These are phyloP conservation scores for Diaporthe destruens DNA, from an alignment of 2,329 filamentous ascomycete species.

Conservation along the genomic window DNA sequence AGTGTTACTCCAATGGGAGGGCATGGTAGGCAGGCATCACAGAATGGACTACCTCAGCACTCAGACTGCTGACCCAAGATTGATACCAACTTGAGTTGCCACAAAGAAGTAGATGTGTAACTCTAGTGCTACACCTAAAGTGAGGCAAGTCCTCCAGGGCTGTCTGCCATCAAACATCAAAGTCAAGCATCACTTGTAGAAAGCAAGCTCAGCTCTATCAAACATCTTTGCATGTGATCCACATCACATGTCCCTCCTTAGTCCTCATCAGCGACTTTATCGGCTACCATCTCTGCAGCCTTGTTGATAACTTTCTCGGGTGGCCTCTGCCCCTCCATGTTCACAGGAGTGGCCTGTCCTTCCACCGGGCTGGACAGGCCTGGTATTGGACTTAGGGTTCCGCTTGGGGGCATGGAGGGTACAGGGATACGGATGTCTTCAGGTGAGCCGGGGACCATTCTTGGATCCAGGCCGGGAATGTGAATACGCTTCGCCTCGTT, in stretches of 20 bases:
- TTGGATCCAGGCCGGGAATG: slow-evolving; percentile 76
- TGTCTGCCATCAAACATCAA: not conserved
- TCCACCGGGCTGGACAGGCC: slow-evolving; percentile 63
- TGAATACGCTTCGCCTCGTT: slow-evolving; percentile 93
- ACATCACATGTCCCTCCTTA: slow-evolving; percentile 46
- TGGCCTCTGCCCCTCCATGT: slow-evolving; percentile 48
- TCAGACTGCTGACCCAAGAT: not conserved
- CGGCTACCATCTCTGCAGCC: slow-evolving; percentile 63
- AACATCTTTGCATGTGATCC: not conserved
- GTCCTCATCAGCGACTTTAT: slow-evolving; percentile 67
- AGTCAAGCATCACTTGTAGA: not conserved
- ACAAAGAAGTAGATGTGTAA: not conserved
- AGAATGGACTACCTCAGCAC: not conserved
- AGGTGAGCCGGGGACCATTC: slow-evolving; percentile 81
- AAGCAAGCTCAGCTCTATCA: not conserved
- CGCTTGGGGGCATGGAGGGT: slow-evolving; percentile 60
- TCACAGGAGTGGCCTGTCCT: slow-evolving; percentile 49
- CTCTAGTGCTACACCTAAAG: not conserved
- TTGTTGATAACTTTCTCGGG: slow-evolving; percentile 65
- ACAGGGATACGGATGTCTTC: slow-evolving; percentile 86
- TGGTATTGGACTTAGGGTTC: slow-evolving; percentile 58
- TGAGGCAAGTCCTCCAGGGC: not conserved
- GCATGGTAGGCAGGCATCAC: no score
- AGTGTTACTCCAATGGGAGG: no score
- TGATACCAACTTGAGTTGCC: not conserved